Evolutionary conservation across 768 basidiomycete species (phyloP).

Genomic region (Serendipita sp.): DNA sequence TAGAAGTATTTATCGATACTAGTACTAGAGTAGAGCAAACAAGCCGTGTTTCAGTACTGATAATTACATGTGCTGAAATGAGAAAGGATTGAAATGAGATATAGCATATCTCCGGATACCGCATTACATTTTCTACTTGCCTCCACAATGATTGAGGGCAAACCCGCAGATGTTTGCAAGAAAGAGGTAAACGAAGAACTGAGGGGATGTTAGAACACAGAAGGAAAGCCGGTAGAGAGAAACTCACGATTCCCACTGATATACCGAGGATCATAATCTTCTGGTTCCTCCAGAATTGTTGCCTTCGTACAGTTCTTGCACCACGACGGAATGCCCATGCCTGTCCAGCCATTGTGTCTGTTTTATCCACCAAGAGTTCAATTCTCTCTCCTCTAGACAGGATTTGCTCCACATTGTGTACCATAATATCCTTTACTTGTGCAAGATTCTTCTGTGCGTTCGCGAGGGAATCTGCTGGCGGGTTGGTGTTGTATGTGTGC

Average conservation of each 20-base stretch:
- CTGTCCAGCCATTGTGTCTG: constrained; percentile 86
- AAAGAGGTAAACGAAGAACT: constrained; percentile 70
- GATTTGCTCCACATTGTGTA: constrained; percentile 95
- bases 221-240: constrained; percentile 10
- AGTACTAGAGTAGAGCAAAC: too few species aligned
- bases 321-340: constrained; percentile 86
- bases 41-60: too few species aligned
- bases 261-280: constrained; percentile 51
- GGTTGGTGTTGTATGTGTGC: constrained; percentile 77
- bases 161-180: constrained; percentile 84
- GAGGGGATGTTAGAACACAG: constrained; percentile 10
- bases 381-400: constrained; percentile 88
- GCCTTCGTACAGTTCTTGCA: constrained; percentile 61
- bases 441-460: constrained; percentile 80
- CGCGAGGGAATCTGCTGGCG: constrained; percentile 72
- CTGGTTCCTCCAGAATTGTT: constrained; percentile 84
- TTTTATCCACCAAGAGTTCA: constrained; percentile 92
- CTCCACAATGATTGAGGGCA: constrained; percentile 47
- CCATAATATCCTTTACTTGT: constrained; percentile 94
- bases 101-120: constrained; percentile 17
- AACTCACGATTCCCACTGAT: constrained; percentile 52
- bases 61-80: too few species aligned
- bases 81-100: too few species aligned
- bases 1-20: too few species aligned
- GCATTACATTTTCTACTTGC: constrained; percentile 18